Percentiles rank a stretch among this genome's conserved stretches.
These are phyloP conservation scores for Euphorbia pulcherrima DNA, from an alignment of 345 rosid species.

Conservation along the genomic window DNA sequence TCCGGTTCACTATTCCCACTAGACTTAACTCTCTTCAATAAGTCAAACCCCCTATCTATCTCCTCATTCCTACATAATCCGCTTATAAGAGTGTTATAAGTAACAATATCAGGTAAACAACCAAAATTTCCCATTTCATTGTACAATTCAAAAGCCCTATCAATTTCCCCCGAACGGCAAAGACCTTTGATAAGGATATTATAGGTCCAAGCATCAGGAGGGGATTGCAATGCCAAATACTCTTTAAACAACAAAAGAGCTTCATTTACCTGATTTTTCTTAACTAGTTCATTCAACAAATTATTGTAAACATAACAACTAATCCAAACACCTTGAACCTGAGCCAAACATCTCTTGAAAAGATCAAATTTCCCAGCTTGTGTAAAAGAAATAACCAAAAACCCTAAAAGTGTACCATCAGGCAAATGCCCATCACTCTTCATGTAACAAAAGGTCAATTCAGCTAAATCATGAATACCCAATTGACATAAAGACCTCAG, in stretches of 20 bases:
- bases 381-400: conserved; percentile 45
- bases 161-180: conserved; percentile 45
- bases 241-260: conserved; percentile 53
- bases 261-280: conserved; percentile 42
- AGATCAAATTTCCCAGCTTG: conserved; percentile 42
- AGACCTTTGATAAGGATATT: conserved; percentile 75
- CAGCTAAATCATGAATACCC: conserved; percentile 51
- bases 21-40: conserved; percentile 45
- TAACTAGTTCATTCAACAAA: conserved; percentile 56
- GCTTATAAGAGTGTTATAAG: conserved; percentile 69
- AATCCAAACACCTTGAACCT: conserved; percentile 34
- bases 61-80: conserved; percentile 64
- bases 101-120: conserved; percentile 59
- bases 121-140: conserved; percentile 51
- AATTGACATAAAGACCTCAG: conserved; percentile 56
- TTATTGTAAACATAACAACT: conserved; percentile 40
- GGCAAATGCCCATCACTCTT: conserved; percentile 63
- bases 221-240: conserved; percentile 36
- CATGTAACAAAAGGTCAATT: conserved; percentile 52
- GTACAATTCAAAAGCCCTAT: conserved; percentile 50
- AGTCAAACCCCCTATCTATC: conserved; percentile 44
- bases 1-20: conserved; percentile 40
- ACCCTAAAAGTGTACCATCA: conserved; percentile 40
- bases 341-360: conserved; percentile 49
- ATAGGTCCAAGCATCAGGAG: conserved; percentile 61